Conservation (phyloP, 257 asterid species). For the Thymus mandschuricus region DNA sequence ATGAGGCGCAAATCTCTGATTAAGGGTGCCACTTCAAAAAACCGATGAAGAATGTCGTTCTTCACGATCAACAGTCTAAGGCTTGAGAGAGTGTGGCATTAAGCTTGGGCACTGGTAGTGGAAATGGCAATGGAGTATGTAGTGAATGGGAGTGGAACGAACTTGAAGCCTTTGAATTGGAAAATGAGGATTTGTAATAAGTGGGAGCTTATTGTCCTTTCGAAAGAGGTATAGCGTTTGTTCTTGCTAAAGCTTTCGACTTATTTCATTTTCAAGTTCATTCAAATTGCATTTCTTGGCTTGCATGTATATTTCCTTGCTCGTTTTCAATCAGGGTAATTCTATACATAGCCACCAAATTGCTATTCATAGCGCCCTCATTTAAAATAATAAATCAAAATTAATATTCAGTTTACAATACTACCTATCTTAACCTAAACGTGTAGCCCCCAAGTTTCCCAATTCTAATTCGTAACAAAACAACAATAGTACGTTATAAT, state of each 20-base stretch:
- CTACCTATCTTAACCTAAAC: too few species aligned
- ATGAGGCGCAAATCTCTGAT: conserved; percentile 65
- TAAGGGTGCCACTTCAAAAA: conserved; percentile 76
- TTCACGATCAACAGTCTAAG: conserved; percentile 77
- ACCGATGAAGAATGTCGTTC: conserved; percentile 86
- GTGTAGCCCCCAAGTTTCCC: too few species aligned
- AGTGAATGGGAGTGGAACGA: conserved; percentile 40
- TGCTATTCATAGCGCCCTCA: too few species aligned
- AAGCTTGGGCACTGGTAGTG: conserved; percentile 65
- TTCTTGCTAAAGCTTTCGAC: too few species aligned
- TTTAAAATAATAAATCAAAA: too few species aligned
- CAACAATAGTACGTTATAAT: too few species aligned
- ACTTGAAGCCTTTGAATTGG: conserved; percentile 78
- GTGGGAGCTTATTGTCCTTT: conserved; percentile 82
- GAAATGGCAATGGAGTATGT: conserved; percentile 45
- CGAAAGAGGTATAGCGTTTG: conserved; percentile 55
- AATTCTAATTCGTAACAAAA: too few species aligned
- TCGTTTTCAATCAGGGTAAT: not conserved
- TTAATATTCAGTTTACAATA: too few species aligned
- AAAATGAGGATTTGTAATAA: conserved; percentile 85
- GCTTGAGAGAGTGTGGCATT: conserved; percentile 78
- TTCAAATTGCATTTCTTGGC: not conserved
- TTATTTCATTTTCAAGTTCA: not conserved
- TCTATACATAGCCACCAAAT: too few species aligned
- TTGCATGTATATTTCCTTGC: not conserved